Evolutionary conservation across 495 filamentous ascomycete genomes (phyloP).

Genomic region (Hypoxylon fragiforme): DNA sequence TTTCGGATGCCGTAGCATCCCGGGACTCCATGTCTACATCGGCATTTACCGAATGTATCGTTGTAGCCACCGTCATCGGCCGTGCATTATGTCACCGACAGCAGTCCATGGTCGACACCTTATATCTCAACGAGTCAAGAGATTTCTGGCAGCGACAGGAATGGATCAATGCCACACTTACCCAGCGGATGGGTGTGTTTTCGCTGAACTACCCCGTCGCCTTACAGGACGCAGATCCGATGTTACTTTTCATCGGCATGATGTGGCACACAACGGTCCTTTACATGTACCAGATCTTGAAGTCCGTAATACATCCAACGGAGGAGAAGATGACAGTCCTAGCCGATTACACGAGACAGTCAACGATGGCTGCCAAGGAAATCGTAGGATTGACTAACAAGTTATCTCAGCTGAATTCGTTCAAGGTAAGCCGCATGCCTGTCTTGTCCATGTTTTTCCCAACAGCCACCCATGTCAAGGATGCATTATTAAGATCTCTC

Average conservation of each 20-base stretch:
- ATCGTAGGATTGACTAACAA: constrained; percentile 48
- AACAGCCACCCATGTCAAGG: neutral
- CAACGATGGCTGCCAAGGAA: constrained; percentile 44
- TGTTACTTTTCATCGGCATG: constrained; percentile 50
- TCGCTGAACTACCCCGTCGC: constrained; percentile 37
- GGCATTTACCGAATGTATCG: constrained; percentile 50
- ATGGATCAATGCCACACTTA: constrained; percentile 50
- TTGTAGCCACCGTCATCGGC: constrained; percentile 53
- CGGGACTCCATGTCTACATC: constrained; percentile 40
- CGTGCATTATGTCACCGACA: constrained; percentile 51
- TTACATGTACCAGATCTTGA: constrained; percentile 45
- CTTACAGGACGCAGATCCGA: constrained; percentile 48
- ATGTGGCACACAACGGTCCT: constrained; percentile 51
- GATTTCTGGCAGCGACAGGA: constrained; percentile 55
- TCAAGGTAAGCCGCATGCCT: constrained; percentile 40
- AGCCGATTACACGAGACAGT: constrained; percentile 40
- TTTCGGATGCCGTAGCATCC: constrained; percentile 47
- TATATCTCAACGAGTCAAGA: constrained; percentile 20
- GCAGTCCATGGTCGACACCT: constrained; percentile 33
- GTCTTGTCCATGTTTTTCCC: neutral
- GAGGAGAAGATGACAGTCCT: constrained; percentile 33
- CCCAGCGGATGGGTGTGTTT: constrained; percentile 42
- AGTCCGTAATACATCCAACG: constrained; percentile 21
- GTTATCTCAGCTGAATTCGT: constrained; percentile 48
- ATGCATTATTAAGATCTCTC: neutral